phyloP scores from a whole-genome alignment of 176 grass and related monocot genomes.

The Chrysopogon serrulatus region DNA sequence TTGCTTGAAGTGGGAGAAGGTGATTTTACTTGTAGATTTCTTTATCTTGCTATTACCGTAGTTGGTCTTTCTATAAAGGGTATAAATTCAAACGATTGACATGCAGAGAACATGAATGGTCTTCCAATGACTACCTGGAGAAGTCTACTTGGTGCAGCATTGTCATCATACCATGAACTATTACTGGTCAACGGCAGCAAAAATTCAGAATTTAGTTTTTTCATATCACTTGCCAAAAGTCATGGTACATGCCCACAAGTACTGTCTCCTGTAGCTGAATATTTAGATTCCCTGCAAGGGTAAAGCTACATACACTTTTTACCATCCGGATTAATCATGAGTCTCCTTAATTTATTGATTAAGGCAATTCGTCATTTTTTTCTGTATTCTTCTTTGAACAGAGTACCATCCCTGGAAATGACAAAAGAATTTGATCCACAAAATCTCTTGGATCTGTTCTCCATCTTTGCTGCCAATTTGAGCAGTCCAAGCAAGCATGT shows the following conservation, averaged over 20 bases:
- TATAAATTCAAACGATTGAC: background rate
- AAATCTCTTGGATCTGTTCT: constrained; percentile 42
- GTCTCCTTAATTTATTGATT: background rate
- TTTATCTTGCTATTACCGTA: constrained; percentile 16
- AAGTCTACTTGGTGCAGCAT: constrained; percentile 70
- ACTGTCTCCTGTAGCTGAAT: constrained; percentile 76
- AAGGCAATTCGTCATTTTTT: constrained; percentile 8
- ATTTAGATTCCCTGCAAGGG: constrained; percentile 62
- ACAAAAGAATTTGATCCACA: constrained; percentile 48
- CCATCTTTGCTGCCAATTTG: constrained; percentile 61
- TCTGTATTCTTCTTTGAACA: constrained; percentile 14
- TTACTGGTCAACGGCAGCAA: constrained; percentile 18
- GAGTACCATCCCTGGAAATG: constrained; percentile 23
- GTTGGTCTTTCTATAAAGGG: background rate
- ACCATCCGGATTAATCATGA: background rate
- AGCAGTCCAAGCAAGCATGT: constrained; percentile 68
- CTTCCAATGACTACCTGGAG: constrained; percentile 75
- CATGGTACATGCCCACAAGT: constrained; percentile 68
- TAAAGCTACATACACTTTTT: constrained; percentile 15
- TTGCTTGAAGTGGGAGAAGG: constrained; percentile 63
- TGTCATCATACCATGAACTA: constrained; percentile 59
- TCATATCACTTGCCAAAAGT: constrained; percentile 66
- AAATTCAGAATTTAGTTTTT: constrained; percentile 48
- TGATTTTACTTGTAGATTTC: constrained; percentile 26
- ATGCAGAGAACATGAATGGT: constrained; percentile 42